Evolutionary conservation across 129 eudicot species (phyloP).

Genomic region (Tagetes erecta): DNA sequence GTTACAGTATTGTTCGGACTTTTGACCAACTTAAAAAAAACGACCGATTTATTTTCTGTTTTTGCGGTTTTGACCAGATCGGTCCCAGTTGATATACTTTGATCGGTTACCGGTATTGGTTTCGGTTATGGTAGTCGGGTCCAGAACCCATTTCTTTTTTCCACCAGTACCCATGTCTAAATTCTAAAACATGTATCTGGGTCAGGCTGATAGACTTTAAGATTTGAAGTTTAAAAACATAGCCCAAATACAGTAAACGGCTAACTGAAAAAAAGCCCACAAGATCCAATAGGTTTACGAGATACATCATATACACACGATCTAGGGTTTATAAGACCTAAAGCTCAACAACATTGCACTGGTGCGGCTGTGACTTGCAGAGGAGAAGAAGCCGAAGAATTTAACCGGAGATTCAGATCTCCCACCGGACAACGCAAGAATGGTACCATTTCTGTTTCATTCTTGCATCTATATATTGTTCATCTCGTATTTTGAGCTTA

Average conservation of each 20-base stretch:
- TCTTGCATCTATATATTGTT: background rate
- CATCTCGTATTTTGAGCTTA: background rate
- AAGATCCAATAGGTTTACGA: slow-evolving; percentile 10
- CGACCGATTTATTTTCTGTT: too few relatives aligned
- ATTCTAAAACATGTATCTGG: background rate
- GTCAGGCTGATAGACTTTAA: background rate
- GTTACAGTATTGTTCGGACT: too few relatives aligned
- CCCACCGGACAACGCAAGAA: slow-evolving; percentile 13
- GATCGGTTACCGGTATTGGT: too few relatives aligned
- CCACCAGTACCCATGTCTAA: background rate
- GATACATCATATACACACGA: slow-evolving; percentile 1
- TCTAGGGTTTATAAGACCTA: slow-evolving; percentile 22
- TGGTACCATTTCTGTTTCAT: slow-evolving; percentile 12
- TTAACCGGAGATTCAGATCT: slow-evolving; percentile 26
- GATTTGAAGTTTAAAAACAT: background rate
- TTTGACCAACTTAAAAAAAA: too few relatives aligned
- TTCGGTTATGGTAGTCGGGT: too few relatives aligned
- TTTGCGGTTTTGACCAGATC: too few relatives aligned
- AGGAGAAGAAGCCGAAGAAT: slow-evolving; percentile 10
- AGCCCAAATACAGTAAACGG: background rate
- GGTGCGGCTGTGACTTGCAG: slow-evolving; percentile 19
- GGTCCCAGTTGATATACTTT: too few relatives aligned
- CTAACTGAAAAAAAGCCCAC: slow-evolving; percentile 15
- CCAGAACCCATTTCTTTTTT: background rate
- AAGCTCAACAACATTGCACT: background rate